A percentile compares a stretch with the other conserved stretches of the same genome.
These are phyloP conservation scores for Cryptosporidium felis DNA, from an alignment of 169 alveolate species.

Conservation along the genomic window DNA sequence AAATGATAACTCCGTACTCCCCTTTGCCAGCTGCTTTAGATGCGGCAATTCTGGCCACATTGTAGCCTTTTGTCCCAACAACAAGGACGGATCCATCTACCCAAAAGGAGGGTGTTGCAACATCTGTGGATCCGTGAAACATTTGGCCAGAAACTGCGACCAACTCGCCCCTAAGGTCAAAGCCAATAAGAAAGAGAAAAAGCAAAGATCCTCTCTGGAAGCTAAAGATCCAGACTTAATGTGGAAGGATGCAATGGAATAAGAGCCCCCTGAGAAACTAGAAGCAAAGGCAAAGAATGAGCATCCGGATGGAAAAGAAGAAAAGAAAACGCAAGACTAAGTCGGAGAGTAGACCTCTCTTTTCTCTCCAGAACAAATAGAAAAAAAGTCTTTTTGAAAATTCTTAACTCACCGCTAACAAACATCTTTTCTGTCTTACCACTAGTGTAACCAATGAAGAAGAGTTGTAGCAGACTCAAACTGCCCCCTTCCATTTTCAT, in stretches of 20 bases:
- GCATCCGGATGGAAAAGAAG: too few species aligned
- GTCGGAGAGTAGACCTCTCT: too few species aligned
- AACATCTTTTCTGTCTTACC: too few species aligned
- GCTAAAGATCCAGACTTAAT: slow-evolving; percentile 45
- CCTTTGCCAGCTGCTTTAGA: slow-evolving; percentile 66
- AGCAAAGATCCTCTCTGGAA: neutral
- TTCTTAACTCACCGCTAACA: too few species aligned
- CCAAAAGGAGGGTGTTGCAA: slow-evolving; percentile 69
- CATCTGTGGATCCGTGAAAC: slow-evolving; percentile 64
- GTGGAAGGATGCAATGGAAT: slow-evolving; percentile 52
- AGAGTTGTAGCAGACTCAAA: neutral
- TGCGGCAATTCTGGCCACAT: slow-evolving; percentile 58
- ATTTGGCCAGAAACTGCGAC: slow-evolving; percentile 52
- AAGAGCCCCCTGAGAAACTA: too few species aligned
- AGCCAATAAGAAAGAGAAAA: neutral
- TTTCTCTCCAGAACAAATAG: too few species aligned
- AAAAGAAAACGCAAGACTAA: too few species aligned
- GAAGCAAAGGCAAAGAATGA: too few species aligned
- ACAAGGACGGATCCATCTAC: slow-evolving; percentile 36
- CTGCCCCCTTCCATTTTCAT: neutral
- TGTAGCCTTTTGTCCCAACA: slow-evolving; percentile 60
- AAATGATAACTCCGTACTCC: slow-evolving; percentile 30
- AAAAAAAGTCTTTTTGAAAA: too few species aligned
- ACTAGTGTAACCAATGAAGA: neutral
- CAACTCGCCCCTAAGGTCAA: neutral